Base-by-base conservation (phyloP, 164 flowering plant species). In the Buxus sempervirens region DNA sequence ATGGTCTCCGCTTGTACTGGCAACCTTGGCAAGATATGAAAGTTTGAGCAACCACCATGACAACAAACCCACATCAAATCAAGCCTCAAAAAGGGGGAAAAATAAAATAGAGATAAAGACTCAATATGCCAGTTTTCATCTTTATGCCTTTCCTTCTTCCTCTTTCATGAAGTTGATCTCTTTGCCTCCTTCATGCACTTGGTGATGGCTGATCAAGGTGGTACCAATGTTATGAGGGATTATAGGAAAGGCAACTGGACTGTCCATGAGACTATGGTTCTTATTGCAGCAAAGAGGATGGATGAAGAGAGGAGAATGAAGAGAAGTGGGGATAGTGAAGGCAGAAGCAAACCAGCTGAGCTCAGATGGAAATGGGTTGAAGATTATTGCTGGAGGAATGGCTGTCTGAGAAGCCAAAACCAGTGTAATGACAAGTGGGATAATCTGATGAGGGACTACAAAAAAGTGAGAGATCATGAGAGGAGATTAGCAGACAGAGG, bases 371-470 rank as follows among this genome's bases (percentile, higher is more conserved):
- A 88, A 77, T 87, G 96, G 90, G 87, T 90, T 32, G 96, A 90
- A 66, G 90, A 90, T 24, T 88, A 87, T 48, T 90, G 96, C 67
- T 90, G 96, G 90, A 83, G 73, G 41, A 79, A 83, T 62, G 90
- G 89, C 32, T 88, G 91, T 68, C 68, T 78, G 65, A 81, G 96
- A 62, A 90, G 93, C 76, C 96, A 90, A 69, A 90, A 88, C 69
- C 96, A 90, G 72, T 90, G 96, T 65, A 90, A 90, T 75, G 96
- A 90, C 76, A 88, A 88, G 69, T 90, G 96, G 96, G 96, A 90
- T 62, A 90, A 90, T 73, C 82, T 90, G 20, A 86, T 88, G 91
- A 84, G 96, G 42, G 96, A 90, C 64, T 90, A 87, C 86, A 90
- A 90, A 84, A 90, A 84, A 67, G 87, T 90, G n/a, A 82, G 96